Percentiles rank a stretch among this genome's conserved stretches.
Evolutionary conservation across 805 yeast genomes (phyloP).

Genomic region (Ogataea haglerorum): DNA sequence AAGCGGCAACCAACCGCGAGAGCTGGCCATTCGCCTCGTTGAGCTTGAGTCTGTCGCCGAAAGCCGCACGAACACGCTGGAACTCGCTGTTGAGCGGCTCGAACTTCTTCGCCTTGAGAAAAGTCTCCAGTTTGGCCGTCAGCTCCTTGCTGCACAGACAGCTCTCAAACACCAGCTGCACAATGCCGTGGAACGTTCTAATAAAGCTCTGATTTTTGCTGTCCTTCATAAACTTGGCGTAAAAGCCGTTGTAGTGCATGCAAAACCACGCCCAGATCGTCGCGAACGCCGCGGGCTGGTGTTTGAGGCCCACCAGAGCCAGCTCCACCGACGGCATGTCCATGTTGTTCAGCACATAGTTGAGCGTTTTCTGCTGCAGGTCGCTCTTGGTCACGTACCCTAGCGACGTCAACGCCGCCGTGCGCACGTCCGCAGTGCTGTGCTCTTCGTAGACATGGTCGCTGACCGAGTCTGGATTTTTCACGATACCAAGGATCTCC

Average conservation of each 20-base stretch:
- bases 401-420: constrained; percentile 52
- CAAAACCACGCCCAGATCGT: constrained; percentile 57
- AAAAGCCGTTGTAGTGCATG: constrained; percentile 51
- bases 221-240: constrained; percentile 40
- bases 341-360: constrained; percentile 54
- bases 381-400: constrained; percentile 47
- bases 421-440: constrained; percentile 42
- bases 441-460: constrained; percentile 31
- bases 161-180: constrained; percentile 38
- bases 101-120: constrained; percentile 21
- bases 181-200: constrained; percentile 44
- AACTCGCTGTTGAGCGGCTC: constrained; percentile 24
- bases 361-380: constrained; percentile 50
- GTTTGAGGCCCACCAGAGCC: constrained; percentile 53
- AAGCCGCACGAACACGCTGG: constrained; percentile 17
- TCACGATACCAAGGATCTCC: constrained; percentile 50
- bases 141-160: constrained; percentile 21
- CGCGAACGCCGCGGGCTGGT: constrained; percentile 31
- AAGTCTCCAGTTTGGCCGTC: constrained; percentile 18
- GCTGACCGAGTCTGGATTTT: constrained; percentile 45
- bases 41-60: constrained; percentile 26
- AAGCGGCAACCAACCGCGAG: constrained; percentile 15
- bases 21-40: constrained; percentile 21
- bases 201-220: constrained; percentile 40
- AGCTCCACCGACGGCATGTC: constrained; percentile 53